Percentiles rank a stretch among this genome's conserved stretches.
These are phyloP conservation scores for Butyriboletus loyo DNA, from an alignment of 768 basidiomycete genomes.

Conservation along the genomic window DNA sequence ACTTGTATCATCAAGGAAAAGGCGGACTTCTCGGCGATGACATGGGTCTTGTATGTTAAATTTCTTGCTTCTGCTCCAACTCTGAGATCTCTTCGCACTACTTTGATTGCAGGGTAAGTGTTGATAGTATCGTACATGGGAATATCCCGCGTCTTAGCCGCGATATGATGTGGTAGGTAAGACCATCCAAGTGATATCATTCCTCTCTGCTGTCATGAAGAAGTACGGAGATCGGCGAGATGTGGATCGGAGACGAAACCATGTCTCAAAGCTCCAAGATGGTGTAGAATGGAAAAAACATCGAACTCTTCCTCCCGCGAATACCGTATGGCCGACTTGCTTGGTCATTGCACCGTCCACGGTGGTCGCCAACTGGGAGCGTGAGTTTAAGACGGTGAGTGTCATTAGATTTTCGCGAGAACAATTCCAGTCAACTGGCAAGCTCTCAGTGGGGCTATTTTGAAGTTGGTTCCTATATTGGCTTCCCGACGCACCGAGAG, in stretches of 20 bases:
- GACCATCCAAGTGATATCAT: slow-evolving; percentile 90
- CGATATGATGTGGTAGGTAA: slow-evolving; percentile 53
- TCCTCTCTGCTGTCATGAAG: slow-evolving; percentile 88
- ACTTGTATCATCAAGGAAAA: slow-evolving; percentile 57
- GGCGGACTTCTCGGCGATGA: slow-evolving; percentile 94
- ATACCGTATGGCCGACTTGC: slow-evolving; percentile 80
- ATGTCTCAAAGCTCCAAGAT: slow-evolving; percentile 69
- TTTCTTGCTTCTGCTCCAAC: neutral
- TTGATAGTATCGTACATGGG: neutral
- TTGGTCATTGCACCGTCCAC: slow-evolving; percentile 85
- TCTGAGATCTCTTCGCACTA: neutral
- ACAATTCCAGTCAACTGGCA: neutral
- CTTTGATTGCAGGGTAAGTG: slow-evolving; percentile 26
- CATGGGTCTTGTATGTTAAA: slow-evolving; percentile 73
- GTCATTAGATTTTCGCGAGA: neutral
- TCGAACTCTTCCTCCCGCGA: slow-evolving; percentile 58
- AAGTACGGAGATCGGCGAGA: slow-evolving; percentile 70
- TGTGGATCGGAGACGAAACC: slow-evolving; percentile 56
- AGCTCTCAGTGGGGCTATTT: slow-evolving; percentile 86
- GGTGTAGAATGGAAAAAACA: slow-evolving; percentile 47
- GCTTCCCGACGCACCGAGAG: slow-evolving; percentile 48
- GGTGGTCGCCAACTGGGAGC: slow-evolving; percentile 84
- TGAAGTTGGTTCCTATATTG: slow-evolving; percentile 73
- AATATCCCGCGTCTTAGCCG: neutral
- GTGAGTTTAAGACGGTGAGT: slow-evolving; percentile 79